These are phyloP conservation scores for Thalia dealbata DNA, from an alignment of 176 grass and related monocot species.

Conservation along the genomic window DNA sequence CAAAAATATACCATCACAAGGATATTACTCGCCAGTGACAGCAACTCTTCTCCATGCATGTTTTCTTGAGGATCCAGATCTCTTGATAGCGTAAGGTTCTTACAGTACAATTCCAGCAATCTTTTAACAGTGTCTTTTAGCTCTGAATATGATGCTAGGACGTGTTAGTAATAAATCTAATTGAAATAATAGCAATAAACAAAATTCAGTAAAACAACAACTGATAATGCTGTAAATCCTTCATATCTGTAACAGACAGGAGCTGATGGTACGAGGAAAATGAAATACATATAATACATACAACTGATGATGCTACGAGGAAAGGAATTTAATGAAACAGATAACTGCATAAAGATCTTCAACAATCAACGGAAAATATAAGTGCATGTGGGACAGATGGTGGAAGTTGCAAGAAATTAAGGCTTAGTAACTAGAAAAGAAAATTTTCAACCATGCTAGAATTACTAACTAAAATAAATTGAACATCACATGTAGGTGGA, in stretches of 20 bases:
- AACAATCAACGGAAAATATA: too few species aligned
- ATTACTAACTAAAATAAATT: background rate
- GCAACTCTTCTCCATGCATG: conserved; percentile 90
- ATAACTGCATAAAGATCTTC: too few species aligned
- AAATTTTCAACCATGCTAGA: background rate
- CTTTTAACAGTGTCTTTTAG: conserved; percentile 50
- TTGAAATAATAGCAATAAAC: background rate
- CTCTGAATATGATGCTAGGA: conserved; percentile 41
- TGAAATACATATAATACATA: too few species aligned
- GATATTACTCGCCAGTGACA: conserved; percentile 73
- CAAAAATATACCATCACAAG: conserved; percentile 58
- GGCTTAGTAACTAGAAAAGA: background rate
- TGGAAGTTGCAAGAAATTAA: too few species aligned
- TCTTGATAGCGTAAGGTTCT: conserved; percentile 73
- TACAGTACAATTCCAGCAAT: conserved; percentile 71
- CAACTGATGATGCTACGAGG: too few species aligned
- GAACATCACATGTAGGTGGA: too few species aligned
- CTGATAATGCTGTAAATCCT: background rate
- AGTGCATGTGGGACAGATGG: too few species aligned
- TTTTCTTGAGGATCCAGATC: conserved; percentile 89
- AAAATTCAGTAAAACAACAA: background rate
- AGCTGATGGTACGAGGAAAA: too few species aligned
- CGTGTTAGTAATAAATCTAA: conserved; percentile 1
- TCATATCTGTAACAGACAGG: too few species aligned
- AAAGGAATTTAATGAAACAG: too few species aligned